Base-by-base conservation (phyloP, 2,329 filamentous ascomycete species). In the Ascochyta fabae region DNA sequence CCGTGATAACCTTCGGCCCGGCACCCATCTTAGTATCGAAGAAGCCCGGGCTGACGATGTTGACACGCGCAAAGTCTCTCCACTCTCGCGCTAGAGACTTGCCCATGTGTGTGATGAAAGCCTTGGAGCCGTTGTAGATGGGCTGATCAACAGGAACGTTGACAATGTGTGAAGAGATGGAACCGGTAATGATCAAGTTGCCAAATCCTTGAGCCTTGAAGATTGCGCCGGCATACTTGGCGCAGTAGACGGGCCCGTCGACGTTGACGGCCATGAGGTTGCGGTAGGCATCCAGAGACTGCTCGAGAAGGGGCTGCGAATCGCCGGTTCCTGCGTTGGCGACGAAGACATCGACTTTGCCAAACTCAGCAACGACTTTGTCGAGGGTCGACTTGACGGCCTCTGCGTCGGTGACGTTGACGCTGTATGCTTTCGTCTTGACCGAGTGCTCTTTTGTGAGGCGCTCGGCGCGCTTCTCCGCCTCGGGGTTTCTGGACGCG, bases 91-190 rank as follows among this genome's bases (percentile, higher is more conserved):
- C 86, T 54, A 89, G 76, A 10, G 83, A 85, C 51, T 79, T 78
- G 16, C 85, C 84, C 71, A 87, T 72, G 65, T 87, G 85, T 61
- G 86, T 85, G 53, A 84, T 85, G 49, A 84, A 86, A 2, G 86
- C 85, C 76, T 88, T 88, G 56, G 85, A 64, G 26, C 66, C 70
- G 52, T 75, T 74, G 61, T 73, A 74, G 9, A 72, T 71, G 1
- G 67, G 65, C 50, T 88, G 86, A 69, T 88, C 85, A 64, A 88
- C 84, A 3, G 86, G 90, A 76, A 89, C 92, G 82, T 94, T 93
- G 80, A 92, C 90, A 61, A 93, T 86, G 74, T 86, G 85, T 53
- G 89, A 90, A 33, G 86, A 89, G 86, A 94, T 88, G 50, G 79
- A 83, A 2, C 85, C 80, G 2, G 86, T 89, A 66, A 88, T 85